Conservation (phyloP, 2,329 filamentous ascomycete species). For the Lizonia empirigonia region DNA sequence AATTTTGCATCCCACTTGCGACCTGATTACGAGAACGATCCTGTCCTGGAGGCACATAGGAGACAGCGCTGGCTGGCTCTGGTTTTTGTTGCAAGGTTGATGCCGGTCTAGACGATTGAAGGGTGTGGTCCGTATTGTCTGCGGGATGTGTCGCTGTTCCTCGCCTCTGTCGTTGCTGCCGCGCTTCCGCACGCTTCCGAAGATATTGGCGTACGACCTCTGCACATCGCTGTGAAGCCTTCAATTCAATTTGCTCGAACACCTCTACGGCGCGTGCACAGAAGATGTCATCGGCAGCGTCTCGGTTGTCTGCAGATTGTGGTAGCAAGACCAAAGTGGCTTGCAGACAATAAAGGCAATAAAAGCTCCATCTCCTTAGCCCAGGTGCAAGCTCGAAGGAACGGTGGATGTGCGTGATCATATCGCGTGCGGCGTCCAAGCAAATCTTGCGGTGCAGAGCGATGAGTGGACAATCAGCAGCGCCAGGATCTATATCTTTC, state of each 20-base stretch:
- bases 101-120: not conserved
- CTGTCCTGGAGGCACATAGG: not conserved
- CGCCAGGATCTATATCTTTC: not conserved
- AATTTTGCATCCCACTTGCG: not conserved
- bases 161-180: not conserved
- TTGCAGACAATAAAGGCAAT: conserved; percentile 3
- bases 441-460: not conserved
- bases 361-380: not conserved
- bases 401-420: conserved; percentile 1
- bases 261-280: not conserved
- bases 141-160: not conserved
- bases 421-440: conserved; percentile 2
- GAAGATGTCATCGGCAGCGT: not conserved
- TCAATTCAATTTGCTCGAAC: not conserved
- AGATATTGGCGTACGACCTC: conserved; percentile 3
- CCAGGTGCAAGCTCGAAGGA: not conserved
- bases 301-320: not conserved
- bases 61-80: not conserved
- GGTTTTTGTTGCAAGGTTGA: not conserved
- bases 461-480: not conserved
- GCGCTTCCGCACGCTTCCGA: not conserved
- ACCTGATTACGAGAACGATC: not conserved
- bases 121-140: not conserved
- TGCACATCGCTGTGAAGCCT: conserved; percentile 1
- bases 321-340: not conserved